A percentile compares a stretch with the other conserved stretches of the same genome.
Conservation (phyloP, 2,329 filamentous ascomycete species). For the Pseudogymnoascus sp. region DNA sequence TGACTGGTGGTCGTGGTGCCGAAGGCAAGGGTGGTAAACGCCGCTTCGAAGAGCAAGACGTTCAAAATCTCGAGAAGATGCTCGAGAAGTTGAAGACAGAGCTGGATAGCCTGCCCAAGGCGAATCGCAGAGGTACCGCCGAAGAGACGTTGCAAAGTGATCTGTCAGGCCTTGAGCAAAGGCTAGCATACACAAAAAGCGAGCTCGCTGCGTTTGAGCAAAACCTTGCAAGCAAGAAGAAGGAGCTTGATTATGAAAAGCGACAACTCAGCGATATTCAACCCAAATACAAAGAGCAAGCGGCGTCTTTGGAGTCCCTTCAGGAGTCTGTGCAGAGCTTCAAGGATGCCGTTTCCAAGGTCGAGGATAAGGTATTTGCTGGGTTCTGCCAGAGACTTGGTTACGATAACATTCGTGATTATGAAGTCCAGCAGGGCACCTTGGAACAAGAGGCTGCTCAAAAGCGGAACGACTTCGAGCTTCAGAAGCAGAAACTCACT, state of each 20-base stretch:
- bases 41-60: conserved; percentile 81
- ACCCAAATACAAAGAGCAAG: conserved; percentile 69
- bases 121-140: conserved; percentile 63
- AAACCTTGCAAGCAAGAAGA: conserved; percentile 77
- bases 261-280: conserved; percentile 66
- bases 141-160: conserved; percentile 79
- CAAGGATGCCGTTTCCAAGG: conserved; percentile 60
- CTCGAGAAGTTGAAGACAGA: conserved; percentile 70
- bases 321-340: conserved; percentile 47
- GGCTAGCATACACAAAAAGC: conserved; percentile 59
- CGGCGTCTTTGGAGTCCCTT: conserved; percentile 56
- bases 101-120: conserved; percentile 70
- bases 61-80: conserved; percentile 73
- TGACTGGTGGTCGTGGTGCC: conserved; percentile 86
- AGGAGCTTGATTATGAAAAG: conserved; percentile 66
- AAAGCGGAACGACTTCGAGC: conserved; percentile 78
- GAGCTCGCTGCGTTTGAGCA: conserved; percentile 72
- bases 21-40: conserved; percentile 67
- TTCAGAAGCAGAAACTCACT: conserved; percentile 70
- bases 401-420: conserved; percentile 83
- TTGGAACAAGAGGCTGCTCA: conserved; percentile 83
- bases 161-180: conserved; percentile 69
- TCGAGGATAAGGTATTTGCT: conserved; percentile 82
- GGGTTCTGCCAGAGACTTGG: conserved; percentile 80
- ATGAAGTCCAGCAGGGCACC: conserved; percentile 87